Base-by-base conservation (phyloP, 164 flowering plant species). In the Litsea cubeba region DNA sequence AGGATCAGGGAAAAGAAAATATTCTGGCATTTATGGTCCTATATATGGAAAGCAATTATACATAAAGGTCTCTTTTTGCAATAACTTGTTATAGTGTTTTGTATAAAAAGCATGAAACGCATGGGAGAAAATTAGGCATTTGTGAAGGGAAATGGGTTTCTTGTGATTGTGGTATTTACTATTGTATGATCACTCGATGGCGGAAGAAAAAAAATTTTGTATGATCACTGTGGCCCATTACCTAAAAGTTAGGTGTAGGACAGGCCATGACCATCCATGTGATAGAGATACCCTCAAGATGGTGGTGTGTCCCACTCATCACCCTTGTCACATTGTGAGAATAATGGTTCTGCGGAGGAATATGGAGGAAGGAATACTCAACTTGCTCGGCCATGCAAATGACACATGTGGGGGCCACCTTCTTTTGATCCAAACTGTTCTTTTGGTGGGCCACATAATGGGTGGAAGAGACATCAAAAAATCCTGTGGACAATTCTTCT, bases 241-340 rank as follows among this genome's bases (percentile, higher is more conserved):
- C 60, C 60, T 54, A 18, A 18, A 54, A 54, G 46, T 40, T 40
- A 40, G 46, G 46, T 40, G 11, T 40, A 40, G 46, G 46, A 40
- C 46, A 40, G 46, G 46, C 46, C 46, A 40, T 40, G 46, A 40
- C 46, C 46, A 40, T 40, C 46, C 60, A 54, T 54, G 60, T 15
- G 20, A 54, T 54, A 54, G 46, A 15, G 60, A 54, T 17, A 54
- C 60, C n/a, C n/a, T 1, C 12, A 54, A 54, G n/a, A 54, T 7
- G 60, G n/a, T 54, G 60, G n/a, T 54, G 60, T 54, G 60, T 54
- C 60, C 60, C 60, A 54, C 20, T 54, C 60, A 54, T 54, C 60
- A 18, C 20, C n/a, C 20, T 54, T 5, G 15, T 14, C 20, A 40
- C 46, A 54, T 54, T 54, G 60, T 54, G 60, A 54, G 60, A 54